Evolutionary conservation across 1,139 yeast genomes (phyloP).

Genomic region (Wickerhamomyces sp.): DNA sequence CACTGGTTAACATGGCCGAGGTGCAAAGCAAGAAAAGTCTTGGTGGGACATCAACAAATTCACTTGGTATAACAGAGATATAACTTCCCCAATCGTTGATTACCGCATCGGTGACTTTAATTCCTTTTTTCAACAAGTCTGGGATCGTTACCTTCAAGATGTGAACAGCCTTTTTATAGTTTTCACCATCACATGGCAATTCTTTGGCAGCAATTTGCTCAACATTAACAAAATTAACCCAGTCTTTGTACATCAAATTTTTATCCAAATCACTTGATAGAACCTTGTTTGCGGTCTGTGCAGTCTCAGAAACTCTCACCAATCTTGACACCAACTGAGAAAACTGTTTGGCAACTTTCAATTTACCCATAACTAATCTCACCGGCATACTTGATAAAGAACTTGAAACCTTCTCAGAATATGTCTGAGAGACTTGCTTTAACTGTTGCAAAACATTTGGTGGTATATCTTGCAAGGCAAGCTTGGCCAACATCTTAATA

Average conservation of each 20-base stretch:
- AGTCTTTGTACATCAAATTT: conserved; percentile 52
- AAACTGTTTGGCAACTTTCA: conserved; percentile 53
- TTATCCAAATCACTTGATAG: conserved; percentile 43
- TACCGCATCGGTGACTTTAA: conserved; percentile 16
- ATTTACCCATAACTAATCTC: conserved; percentile 45
- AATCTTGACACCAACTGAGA: conserved; percentile 51
- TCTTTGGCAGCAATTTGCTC: conserved; percentile 47
- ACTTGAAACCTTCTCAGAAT: conserved; percentile 35
- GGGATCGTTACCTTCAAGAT: conserved; percentile 42
- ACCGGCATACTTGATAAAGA: conserved; percentile 44
- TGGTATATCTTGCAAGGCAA: conserved; percentile 61
- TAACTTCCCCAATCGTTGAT: conserved; percentile 34
- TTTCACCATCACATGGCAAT: conserved; percentile 43
- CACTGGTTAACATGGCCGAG: conserved; percentile 54
- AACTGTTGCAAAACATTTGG: conserved; percentile 47
- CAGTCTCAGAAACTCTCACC: conserved; percentile 55
- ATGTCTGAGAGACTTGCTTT: conserved; percentile 39
- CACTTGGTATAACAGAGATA: conserved; percentile 41
- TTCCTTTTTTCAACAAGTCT: conserved; percentile 28
- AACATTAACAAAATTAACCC: conserved; percentile 49
- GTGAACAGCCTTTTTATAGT: conserved; percentile 30
- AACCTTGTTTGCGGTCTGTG: conserved; percentile 48
- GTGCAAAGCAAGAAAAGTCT: conserved; percentile 50
- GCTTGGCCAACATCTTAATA: conserved; percentile 59
- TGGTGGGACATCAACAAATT: conserved; percentile 44